A percentile compares a stretch with the other conserved stretches of the same genome.
Conservation (phyloP, 768 basidiomycete genomes). For the Rhodotorula taiwanensis region DNA sequence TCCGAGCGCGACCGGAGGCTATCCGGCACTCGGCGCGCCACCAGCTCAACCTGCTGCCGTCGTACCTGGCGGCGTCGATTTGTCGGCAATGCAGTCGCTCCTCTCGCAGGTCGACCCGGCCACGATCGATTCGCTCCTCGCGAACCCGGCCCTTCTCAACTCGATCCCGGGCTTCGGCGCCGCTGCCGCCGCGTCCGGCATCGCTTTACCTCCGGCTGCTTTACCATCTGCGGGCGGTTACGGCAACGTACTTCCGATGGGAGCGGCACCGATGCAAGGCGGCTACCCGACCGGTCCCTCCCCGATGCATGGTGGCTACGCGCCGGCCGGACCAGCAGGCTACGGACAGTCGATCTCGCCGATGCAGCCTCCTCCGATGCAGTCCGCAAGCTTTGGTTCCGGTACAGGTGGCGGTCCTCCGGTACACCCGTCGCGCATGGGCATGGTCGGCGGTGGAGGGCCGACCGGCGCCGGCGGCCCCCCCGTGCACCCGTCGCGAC, state of each 20-base stretch:
- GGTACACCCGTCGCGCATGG: neutral
- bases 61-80: neutral
- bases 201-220: too few species aligned
- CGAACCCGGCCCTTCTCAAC: constrained; percentile 8
- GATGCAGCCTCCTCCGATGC: neutral
- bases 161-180: neutral
- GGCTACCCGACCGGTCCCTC: neutral
- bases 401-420: neutral
- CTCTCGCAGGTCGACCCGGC: constrained; percentile 7
- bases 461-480: neutral
- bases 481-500: neutral
- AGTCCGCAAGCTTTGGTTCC: neutral
- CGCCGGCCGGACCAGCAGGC: neutral
- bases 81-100: constrained; percentile 5
- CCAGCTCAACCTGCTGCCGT: neutral
- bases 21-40: neutral
- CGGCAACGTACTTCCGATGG: too few species aligned
- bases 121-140: constrained; percentile 12
- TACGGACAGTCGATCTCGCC: neutral
- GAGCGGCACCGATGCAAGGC: neutral
- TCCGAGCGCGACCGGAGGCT: too few species aligned
- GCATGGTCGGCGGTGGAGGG: neutral
- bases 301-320: neutral
- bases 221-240: too few species aligned
- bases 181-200: too few species aligned